A percentile compares a stretch with the other conserved stretches of the same genome.
Conservation (phyloP, 306 rosid species). For the Medicago arabica region DNA sequence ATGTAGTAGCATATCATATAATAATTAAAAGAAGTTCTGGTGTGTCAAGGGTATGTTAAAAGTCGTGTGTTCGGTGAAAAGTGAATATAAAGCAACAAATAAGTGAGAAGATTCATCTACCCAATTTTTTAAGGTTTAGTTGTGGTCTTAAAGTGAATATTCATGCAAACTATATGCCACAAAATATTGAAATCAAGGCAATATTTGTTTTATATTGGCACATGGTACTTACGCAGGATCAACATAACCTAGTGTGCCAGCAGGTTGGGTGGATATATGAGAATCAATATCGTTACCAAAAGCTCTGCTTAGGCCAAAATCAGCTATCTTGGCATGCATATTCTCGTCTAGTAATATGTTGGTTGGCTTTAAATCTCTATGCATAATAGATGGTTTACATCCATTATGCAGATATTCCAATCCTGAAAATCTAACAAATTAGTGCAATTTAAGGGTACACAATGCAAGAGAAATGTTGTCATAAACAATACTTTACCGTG, state of each 20-base stretch:
- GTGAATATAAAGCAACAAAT: too few relatives aligned
- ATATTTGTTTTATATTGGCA: not conserved
- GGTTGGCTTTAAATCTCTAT: slow-evolving; percentile 61
- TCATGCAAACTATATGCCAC: too few relatives aligned
- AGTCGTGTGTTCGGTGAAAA: too few relatives aligned
- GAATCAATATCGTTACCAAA: slow-evolving; percentile 38
- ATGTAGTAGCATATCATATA: too few relatives aligned
- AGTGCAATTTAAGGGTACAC: not conserved
- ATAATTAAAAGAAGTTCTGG: too few relatives aligned
- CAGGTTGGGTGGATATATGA: slow-evolving; percentile 42
- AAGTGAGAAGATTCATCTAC: too few relatives aligned
- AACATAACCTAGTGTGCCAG: slow-evolving; percentile 52
- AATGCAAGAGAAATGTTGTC: too few relatives aligned
- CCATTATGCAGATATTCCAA: slow-evolving; percentile 56
- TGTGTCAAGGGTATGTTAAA: too few relatives aligned
- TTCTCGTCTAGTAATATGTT: slow-evolving; percentile 54
- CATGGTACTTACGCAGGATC: slow-evolving; percentile 54
- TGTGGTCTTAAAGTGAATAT: too few relatives aligned
- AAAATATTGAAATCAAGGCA: too few relatives aligned
- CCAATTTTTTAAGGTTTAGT: too few relatives aligned
- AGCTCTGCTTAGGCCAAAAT: slow-evolving; percentile 57
- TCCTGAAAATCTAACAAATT: slow-evolving; percentile 33
- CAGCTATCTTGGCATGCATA: slow-evolving; percentile 52
- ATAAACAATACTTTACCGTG: not conserved
- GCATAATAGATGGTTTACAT: slow-evolving; percentile 44